Percentiles rank a stretch among this genome's conserved stretches.
Conservation (phyloP, 192 early-diverging fungal genomes). For the Linnemannia exigua region DNA sequence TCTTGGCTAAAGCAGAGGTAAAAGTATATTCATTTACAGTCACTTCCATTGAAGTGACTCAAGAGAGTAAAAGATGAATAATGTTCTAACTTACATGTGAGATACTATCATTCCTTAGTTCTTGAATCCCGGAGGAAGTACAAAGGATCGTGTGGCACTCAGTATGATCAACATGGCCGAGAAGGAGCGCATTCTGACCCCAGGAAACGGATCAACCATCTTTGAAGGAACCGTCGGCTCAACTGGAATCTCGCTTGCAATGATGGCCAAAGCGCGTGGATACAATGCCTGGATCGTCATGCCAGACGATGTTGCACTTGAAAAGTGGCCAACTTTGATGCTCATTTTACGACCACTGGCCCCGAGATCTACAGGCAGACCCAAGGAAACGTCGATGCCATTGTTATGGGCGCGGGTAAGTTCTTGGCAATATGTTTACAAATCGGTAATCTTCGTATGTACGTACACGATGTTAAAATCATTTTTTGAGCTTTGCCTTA, state of each 20-base stretch:
- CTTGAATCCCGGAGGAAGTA: constrained; percentile 91
- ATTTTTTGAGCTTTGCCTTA: background rate
- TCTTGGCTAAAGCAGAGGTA: constrained; percentile 72
- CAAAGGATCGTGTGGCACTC: constrained; percentile 95
- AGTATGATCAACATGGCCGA: constrained; percentile 89
- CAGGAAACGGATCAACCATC: constrained; percentile 82
- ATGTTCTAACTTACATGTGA: background rate
- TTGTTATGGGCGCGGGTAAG: constrained; percentile 90
- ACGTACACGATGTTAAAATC: too few relatives aligned
- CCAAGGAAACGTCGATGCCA: constrained; percentile 77
- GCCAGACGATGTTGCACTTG: constrained; percentile 93
- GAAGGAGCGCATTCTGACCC: constrained; percentile 71
- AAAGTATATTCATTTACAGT: background rate
- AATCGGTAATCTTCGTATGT: background rate
- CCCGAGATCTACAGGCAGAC: constrained; percentile 92
- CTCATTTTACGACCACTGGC: constrained; percentile 87
- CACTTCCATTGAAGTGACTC: too few relatives aligned
- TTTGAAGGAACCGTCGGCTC: constrained; percentile 98
- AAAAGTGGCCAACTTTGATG: constrained; percentile 90
- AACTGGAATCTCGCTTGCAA: constrained; percentile 96
- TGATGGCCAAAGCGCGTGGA: constrained; percentile 89
- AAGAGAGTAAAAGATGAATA: constrained; percentile 15
- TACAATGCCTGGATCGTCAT: constrained; percentile 96
- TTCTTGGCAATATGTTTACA: background rate
- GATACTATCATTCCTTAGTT: constrained; percentile 67